Conservation (phyloP, 495 filamentous ascomycete genomes). For the Halenospora varia region DNA sequence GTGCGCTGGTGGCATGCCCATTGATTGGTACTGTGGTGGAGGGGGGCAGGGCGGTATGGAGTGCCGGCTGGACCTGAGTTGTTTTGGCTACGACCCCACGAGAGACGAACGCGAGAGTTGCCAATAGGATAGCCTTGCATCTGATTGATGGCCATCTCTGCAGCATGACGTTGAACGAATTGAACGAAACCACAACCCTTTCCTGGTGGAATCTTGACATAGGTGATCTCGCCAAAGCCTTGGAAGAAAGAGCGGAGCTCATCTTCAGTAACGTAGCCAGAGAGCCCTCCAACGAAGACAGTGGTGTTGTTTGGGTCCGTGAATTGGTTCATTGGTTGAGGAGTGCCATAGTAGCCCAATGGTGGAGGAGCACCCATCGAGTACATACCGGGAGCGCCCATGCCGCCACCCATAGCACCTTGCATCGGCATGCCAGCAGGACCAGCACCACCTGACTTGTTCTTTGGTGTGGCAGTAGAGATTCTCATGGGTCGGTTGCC, state of each 20-base stretch:
- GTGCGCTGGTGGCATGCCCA: slow-evolving; percentile 75
- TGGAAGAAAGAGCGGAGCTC: slow-evolving; percentile 99
- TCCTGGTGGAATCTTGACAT: slow-evolving; percentile 99
- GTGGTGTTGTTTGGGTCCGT: slow-evolving; percentile 99
- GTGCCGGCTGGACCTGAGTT: slow-evolving; percentile 97
- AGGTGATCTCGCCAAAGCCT: slow-evolving; percentile 98
- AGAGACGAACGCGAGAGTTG: slow-evolving; percentile 95
- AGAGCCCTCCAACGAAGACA: slow-evolving; percentile 96
- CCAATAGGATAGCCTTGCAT: slow-evolving; percentile 99
- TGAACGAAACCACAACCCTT: slow-evolving; percentile 99
- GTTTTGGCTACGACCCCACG: slow-evolving; percentile 98
- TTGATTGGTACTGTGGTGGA: slow-evolving; percentile 78
- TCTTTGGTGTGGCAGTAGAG: slow-evolving; percentile 97
- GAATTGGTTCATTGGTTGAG: slow-evolving; percentile 99
- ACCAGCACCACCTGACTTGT: slow-evolving; percentile 60
- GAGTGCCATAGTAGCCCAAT: slow-evolving; percentile 76
- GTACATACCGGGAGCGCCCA: slow-evolving; percentile 44
- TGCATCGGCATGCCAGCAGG: slow-evolving; percentile 48
- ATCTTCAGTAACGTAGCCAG: slow-evolving; percentile 98
- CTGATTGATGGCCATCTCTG: slow-evolving; percentile 99
- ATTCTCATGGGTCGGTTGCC: slow-evolving; percentile 99
- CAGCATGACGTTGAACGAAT: slow-evolving; percentile 97
- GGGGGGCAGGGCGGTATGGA: slow-evolving; percentile 95
- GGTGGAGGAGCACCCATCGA: slow-evolving; percentile 67
- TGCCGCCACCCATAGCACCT: slow-evolving; percentile 38